Base-by-base conservation (phyloP, 495 filamentous ascomycete genomes). In the Trichoderma gamsii region DNA sequence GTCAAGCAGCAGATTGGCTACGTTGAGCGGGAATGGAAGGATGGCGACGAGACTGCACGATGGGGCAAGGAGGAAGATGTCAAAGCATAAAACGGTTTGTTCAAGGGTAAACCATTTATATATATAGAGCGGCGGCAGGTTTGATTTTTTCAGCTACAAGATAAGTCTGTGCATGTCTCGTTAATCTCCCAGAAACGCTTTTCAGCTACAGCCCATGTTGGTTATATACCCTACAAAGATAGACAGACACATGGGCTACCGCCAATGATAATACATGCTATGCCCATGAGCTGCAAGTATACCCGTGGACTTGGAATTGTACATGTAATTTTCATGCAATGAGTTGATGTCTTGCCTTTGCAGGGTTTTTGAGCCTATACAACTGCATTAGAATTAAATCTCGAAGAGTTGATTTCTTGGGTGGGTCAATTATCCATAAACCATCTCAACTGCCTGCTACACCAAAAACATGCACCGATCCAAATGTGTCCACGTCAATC, bases 1-100 rank as follows among this genome's bases (percentile, higher is more conserved):
- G 94, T 97, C 46, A 99, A 99, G 86, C 80, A 85, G 72, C 81
- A 86, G 67, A 78, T 99, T 13, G 92, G 92, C 0, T 99, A 99
- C 70, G 79, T 88, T 23, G 95, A 98, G 77, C 89, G 89, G 73
- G 76, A 82, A 1, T 98, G 94, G 93, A 83, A 83, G 41, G 85
- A 86, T 13, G 94, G 93, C 4, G 90, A 98, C 70, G 95, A 99
- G 81, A 86, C 81, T 66, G 86, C 86, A 32, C 82, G 95, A 72
- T 97, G 93, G 95, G 88, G 89, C 0, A 76, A 72, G 46, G 73
- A 72, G 23, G 72, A 69, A 44, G 74, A 73, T 23, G 29, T 18
- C 16, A 32, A 61, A 61, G 46, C 66, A 38, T 61, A 29, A 65
- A 4, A 59, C 21, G 51, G 4, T 27, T 21, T 12, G 23, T 12